Conservation (phyloP, 2,329 filamentous ascomycete genomes). For the Talaromyces islandicus region DNA sequence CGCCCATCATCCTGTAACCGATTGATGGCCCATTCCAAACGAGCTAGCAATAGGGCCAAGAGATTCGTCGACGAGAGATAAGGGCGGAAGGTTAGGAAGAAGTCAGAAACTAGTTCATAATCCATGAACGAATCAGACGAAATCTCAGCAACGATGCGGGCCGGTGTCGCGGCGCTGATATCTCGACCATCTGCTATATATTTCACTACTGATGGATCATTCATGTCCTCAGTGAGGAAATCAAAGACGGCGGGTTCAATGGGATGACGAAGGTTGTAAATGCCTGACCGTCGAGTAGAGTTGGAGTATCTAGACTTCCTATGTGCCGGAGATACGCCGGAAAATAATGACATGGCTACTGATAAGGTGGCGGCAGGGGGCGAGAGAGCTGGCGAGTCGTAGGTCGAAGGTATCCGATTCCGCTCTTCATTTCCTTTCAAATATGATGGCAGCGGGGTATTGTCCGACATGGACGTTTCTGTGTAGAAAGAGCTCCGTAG, state of each 20-base stretch:
- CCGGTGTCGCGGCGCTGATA: conserved; percentile 83
- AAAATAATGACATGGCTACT: conserved; percentile 33
- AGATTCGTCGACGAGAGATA: conserved; percentile 75
- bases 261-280: conserved; percentile 55
- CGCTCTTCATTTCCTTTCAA: conserved; percentile 35
- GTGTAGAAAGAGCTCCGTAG: conserved; percentile 75
- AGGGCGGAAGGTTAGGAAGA: conserved; percentile 89
- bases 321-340: conserved; percentile 26
- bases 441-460: conserved; percentile 58
- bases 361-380: conserved; percentile 22
- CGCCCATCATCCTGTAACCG: conserved; percentile 77
- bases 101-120: conserved; percentile 94
- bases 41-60: conserved; percentile 74
- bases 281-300: conserved; percentile 34
- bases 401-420: conserved; percentile 17
- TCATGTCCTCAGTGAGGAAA: conserved; percentile 70
- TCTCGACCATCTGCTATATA: conserved; percentile 66
- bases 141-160: conserved; percentile 89
- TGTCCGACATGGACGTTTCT: conserved; percentile 61
- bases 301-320: conserved; percentile 22
- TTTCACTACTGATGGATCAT: conserved; percentile 75
- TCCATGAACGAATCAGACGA: conserved; percentile 94
- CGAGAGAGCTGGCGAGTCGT: conserved; percentile 20
- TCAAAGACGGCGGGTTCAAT: conserved; percentile 66
- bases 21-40: conserved; percentile 79